Base-by-base conservation (phyloP, 2,329 filamentous ascomycete genomes). In the Fusarium mundagurra region DNA sequence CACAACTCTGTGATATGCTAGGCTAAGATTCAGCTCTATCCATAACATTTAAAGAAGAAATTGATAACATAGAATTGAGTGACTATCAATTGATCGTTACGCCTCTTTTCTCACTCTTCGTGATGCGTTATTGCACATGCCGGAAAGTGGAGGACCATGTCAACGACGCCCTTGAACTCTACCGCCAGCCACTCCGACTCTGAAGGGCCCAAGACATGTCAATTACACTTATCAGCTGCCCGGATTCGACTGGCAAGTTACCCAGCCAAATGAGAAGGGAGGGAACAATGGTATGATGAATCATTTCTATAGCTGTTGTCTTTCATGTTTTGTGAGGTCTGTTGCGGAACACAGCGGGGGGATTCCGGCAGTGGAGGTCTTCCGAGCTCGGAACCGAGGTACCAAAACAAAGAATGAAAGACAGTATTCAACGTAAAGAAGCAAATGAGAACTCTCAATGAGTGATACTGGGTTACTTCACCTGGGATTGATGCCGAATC, bases 101-200 rank as follows among this genome's bases (percentile, higher is more conserved):
- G 16, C 18, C 34, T 39, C 24, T 18, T 29, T 24, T 17, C n/a
- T 39, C 11, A 39, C 14, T 22, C 51, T 39, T 17, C 11, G 9
- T 34, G 17, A 53, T 36, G 33, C 27, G n/a, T 17, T 31, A 29
- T 58, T 34, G 41, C 58, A 27, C 29, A 47, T 47, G 24, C 47
- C 61, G 74, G 70, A 53, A 72, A 67, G 64, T 76, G 73, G 74
- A 71, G 64, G 60, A 34, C 31, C 51, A 41, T 55, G 34, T 55
- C 51, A 55, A n/a, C 51, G 20, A 29, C 51, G 34, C 51, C 51
- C 51, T 55, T 29, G 27, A 31, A n/a, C 51, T 22, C 20, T 41
- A 55, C 20, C 34, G 20, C 50, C 68, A 43, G 68, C 54, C 67
- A 72, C 71, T 20, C 33, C 16, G 36, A 36, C 17, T 39, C 27